phyloP scores from a whole-genome alignment of 495 filamentous ascomycete species.

The Penicillium coffeae region DNA sequence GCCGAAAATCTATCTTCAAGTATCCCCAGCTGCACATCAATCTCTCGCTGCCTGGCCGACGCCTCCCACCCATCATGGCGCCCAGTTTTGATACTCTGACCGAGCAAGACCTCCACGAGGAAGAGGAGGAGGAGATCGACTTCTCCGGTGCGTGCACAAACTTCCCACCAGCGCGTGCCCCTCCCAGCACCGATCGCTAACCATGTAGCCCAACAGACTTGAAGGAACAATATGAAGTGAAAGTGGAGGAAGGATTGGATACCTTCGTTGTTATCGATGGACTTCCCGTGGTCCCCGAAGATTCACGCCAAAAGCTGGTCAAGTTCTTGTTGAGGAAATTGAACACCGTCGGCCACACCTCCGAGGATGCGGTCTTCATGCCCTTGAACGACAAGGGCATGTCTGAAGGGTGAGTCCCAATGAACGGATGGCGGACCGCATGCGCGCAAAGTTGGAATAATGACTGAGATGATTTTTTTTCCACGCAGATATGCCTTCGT shows the following conservation, averaged over 20 bases:
- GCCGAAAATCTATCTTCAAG: conserved; percentile 30
- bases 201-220: conserved; percentile 56
- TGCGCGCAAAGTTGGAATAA: background rate
- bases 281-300: conserved; percentile 77
- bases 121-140: conserved; percentile 88
- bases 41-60: conserved; percentile 22
- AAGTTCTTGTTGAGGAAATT: conserved; percentile 94
- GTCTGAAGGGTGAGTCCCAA: conserved; percentile 69
- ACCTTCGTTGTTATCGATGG: conserved; percentile 95
- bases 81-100: conserved; percentile 70
- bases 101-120: conserved; percentile 79
- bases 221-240: conserved; percentile 87
- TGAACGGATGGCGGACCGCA: background rate
- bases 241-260: conserved; percentile 91
- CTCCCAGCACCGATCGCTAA: conserved; percentile 29
- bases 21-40: conserved; percentile 14
- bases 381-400: conserved; percentile 76
- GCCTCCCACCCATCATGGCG: conserved; percentile 52
- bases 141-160: conserved; percentile 60
- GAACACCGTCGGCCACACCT: conserved; percentile 73
- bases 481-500: conserved; percentile 80
- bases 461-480: conserved; percentile 11
- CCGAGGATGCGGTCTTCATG: conserved; percentile 89
- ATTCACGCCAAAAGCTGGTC: conserved; percentile 80
- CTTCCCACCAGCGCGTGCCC: conserved; percentile 16